phyloP scores from a whole-genome alignment of 2,329 filamentous ascomycete genomes.

The Lachnum nothofagi region DNA sequence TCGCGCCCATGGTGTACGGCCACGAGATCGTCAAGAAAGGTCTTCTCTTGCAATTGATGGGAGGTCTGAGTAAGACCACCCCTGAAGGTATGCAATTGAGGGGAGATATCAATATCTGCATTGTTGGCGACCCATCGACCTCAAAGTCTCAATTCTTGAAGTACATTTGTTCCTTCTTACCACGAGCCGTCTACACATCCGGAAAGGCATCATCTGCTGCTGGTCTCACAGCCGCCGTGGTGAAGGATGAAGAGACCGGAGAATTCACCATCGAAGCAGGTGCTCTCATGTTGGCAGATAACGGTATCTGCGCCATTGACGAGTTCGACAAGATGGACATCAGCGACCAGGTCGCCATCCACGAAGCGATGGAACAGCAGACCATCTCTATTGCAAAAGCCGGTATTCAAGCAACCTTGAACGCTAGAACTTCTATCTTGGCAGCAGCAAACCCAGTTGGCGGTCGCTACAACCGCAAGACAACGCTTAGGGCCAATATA shows the following conservation, averaged over 20 bases:
- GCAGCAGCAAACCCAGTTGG: constrained; percentile 94
- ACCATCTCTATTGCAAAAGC: constrained; percentile 99
- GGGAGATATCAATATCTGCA: constrained; percentile 98
- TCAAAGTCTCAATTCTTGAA: constrained; percentile 98
- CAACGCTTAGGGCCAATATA: constrained; percentile 87
- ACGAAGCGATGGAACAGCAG: constrained; percentile 99
- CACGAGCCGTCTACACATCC: constrained; percentile 92
- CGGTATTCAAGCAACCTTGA: constrained; percentile 94
- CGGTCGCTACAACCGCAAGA: constrained; percentile 95
- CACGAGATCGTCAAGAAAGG: constrained; percentile 98
- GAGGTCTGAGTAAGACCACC: constrained; percentile 89
- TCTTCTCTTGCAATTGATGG: constrained; percentile 85
- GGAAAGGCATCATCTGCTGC: constrained; percentile 96
- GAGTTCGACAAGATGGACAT: constrained; percentile 99
- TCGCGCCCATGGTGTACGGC: constrained; percentile 95
- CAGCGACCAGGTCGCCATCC: constrained; percentile 92
- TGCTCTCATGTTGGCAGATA: constrained; percentile 94
- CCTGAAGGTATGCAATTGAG: constrained; percentile 91
- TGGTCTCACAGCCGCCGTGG: constrained; percentile 91
- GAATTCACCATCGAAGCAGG: constrained; percentile 98
- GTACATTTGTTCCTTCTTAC: constrained; percentile 95
- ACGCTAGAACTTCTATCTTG: constrained; percentile 90
- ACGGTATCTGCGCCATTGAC: constrained; percentile 96
- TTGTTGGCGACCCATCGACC: constrained; percentile 93
- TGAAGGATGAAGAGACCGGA: constrained; percentile 97